Conservation (phyloP, 176 grass and related monocot genomes). For the Avena eriantha region DNA sequence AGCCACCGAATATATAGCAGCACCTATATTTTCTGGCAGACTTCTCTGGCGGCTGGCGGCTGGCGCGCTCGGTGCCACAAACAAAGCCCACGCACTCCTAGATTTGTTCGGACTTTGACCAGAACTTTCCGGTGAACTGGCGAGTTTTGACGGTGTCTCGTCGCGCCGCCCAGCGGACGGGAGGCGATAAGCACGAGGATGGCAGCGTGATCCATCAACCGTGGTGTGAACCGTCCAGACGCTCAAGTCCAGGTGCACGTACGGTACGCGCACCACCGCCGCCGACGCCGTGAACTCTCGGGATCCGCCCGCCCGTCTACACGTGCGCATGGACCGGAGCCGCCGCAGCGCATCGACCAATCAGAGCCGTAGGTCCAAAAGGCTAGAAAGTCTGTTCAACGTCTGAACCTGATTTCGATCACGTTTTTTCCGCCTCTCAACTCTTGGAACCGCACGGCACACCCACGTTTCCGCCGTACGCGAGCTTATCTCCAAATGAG, state of each 20-base stretch:
- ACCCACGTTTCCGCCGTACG: not conserved
- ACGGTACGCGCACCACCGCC: not conserved
- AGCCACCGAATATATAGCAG: not conserved
- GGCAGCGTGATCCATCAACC: not conserved
- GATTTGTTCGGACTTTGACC: not conserved
- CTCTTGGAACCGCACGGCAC: not conserved
- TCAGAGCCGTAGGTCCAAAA: not conserved
- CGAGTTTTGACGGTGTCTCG: not conserved
- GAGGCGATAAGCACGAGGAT: slow-evolving; percentile 28
- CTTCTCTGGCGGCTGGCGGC: too few species aligned
- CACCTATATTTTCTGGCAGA: too few species aligned
- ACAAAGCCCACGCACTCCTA: not conserved
- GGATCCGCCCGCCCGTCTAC: not conserved
- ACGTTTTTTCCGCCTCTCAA: not conserved
- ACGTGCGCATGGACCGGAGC: slow-evolving; percentile 28
- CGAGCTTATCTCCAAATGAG: not conserved
- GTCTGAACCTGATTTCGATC: not conserved
- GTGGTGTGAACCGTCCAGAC: not conserved
- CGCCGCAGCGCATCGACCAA: not conserved
- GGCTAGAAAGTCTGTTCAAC: not conserved
- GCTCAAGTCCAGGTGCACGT: not conserved
- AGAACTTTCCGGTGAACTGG: not conserved
- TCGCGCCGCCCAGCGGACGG: not conserved
- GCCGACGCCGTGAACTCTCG: not conserved
- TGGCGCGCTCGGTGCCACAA: not conserved